Percentiles rank a stretch among this genome's conserved stretches.
These are phyloP conservation scores for Tulasnella sp. DNA, from an alignment of 768 basidiomycete genomes.

Conservation along the genomic window DNA sequence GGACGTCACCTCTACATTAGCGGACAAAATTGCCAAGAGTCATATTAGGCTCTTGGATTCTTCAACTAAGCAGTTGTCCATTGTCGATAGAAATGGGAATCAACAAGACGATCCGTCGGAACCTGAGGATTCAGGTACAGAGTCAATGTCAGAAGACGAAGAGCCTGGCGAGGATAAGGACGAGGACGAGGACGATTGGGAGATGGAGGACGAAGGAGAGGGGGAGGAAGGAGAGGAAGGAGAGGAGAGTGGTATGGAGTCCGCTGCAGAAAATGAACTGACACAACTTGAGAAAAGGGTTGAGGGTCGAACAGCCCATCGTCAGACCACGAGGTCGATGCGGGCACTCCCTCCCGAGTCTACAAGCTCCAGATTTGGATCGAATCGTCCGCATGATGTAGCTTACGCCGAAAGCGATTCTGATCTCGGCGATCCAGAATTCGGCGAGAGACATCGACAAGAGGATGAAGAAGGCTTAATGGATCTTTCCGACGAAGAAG, in stretches of 20 bases:
- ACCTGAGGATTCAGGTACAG: constrained; percentile 19
- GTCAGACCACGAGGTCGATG: constrained; percentile 30
- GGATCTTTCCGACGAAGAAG: constrained; percentile 31
- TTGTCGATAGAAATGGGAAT: constrained; percentile 26
- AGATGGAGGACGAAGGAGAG: constrained; percentile 22
- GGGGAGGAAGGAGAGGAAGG: constrained; percentile 25
- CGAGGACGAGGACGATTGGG: constrained; percentile 24
- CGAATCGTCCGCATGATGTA: constrained; percentile 32
- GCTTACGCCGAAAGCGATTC: constrained; percentile 73
- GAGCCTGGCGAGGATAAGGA: constrained; percentile 25
- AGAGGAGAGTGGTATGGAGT: constrained; percentile 16
- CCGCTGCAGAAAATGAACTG: too few species aligned
- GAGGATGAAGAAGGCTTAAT: constrained; percentile 40
- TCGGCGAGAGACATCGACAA: constrained; percentile 24
- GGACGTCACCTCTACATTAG: constrained; percentile 69
- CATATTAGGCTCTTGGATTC: constrained; percentile 73
- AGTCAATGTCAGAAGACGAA: constrained; percentile 5
- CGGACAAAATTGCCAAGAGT: constrained; percentile 65
- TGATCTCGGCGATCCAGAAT: constrained; percentile 39
- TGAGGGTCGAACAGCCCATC: constrained; percentile 39
- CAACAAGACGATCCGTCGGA: constrained; percentile 28
- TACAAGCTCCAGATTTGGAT: too few species aligned
- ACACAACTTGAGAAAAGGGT: constrained; percentile 10
- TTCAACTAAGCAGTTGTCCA: constrained; percentile 54
- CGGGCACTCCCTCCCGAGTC: constrained; percentile 34